Conservation (phyloP, 2,329 filamentous ascomycete species). For the Arthrinium puccinioides region DNA sequence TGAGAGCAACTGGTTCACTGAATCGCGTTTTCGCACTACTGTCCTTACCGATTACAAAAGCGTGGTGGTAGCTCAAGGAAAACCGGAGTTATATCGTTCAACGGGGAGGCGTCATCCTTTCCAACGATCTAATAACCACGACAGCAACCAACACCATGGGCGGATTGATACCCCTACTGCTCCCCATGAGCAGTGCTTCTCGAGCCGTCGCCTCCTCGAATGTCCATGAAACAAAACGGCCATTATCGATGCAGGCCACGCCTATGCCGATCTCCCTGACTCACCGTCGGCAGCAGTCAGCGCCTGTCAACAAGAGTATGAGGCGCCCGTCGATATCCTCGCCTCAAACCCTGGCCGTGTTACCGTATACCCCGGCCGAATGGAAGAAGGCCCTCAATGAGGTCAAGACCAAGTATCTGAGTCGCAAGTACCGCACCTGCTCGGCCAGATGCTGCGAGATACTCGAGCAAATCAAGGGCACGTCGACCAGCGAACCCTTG, state of each 20-base stretch:
- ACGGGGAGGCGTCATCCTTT: too few relatives aligned
- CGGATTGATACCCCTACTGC: conserved; percentile 18
- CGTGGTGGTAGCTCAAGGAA: too few relatives aligned
- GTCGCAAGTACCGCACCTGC: conserved; percentile 45
- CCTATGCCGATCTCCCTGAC: conserved; percentile 4
- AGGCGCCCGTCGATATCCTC: conserved; percentile 13
- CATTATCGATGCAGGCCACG: conserved; percentile 2
- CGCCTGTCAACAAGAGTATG: conserved; percentile 12
- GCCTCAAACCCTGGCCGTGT: conserved; percentile 16
- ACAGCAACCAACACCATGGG: conserved; percentile 13
- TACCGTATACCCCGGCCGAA: conserved; percentile 38
- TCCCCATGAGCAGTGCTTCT: conserved; percentile 9
- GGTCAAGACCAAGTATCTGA: conserved; percentile 46
- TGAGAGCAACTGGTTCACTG: too few relatives aligned
- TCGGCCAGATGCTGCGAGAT: conserved; percentile 45
- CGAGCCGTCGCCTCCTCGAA: background rate
- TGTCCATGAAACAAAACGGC: conserved; percentile 1
- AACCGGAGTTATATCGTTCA: too few relatives aligned
- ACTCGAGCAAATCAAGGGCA: conserved; percentile 38
- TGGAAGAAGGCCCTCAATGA: conserved; percentile 45
- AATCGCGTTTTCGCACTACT: too few relatives aligned
- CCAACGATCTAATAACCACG: too few relatives aligned
- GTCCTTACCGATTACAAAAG: too few relatives aligned
- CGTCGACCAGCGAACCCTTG: conserved; percentile 38
- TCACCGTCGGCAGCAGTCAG: conserved; percentile 20